Conservation (phyloP, 2,329 filamentous ascomycete species). For the Cadophora malorum region DNA sequence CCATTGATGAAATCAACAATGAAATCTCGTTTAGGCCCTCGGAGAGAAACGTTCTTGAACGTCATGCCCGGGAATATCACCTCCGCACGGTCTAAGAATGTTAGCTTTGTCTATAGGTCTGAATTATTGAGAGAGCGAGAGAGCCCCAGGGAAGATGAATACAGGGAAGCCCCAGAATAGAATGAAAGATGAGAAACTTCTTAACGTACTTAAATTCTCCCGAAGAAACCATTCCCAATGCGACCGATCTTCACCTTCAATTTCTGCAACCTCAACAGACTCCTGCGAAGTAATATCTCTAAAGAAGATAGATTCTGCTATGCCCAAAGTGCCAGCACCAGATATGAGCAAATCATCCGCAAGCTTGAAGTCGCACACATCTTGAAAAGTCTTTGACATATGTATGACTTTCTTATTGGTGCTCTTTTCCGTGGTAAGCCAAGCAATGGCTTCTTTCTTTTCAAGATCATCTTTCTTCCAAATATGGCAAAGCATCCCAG, state of each 20-base stretch:
- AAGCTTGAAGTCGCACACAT: constrained; percentile 74
- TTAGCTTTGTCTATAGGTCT: constrained; percentile 31
- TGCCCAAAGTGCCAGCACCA: constrained; percentile 55
- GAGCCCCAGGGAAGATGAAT: too few species aligned
- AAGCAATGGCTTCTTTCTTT: constrained; percentile 59
- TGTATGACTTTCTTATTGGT: constrained; percentile 72
- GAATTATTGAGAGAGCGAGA: too few species aligned
- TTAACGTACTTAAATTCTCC: constrained; percentile 48
- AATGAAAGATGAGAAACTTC: not conserved
- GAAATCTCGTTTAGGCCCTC: constrained; percentile 66
- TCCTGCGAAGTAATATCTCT: constrained; percentile 58
- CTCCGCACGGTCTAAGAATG: constrained; percentile 62
- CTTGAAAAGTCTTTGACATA: constrained; percentile 76
- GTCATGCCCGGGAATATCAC: constrained; percentile 72
- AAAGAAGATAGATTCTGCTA: constrained; percentile 64
- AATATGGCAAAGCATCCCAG: constrained; percentile 65
- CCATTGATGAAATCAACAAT: constrained; percentile 60
- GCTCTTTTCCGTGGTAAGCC: constrained; percentile 62
- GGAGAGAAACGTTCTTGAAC: constrained; percentile 64
- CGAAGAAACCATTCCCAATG: constrained; percentile 58
- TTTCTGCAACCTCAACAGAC: constrained; percentile 39
- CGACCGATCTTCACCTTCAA: constrained; percentile 47
- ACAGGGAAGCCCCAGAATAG: not conserved
- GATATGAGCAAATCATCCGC: constrained; percentile 71
- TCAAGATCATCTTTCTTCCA: constrained; percentile 46